Evolutionary conservation across 208 protist genomes (phyloP), one percentile per base, ranked within the genome.

Genomic region (Hexamita inflata): DNA sequence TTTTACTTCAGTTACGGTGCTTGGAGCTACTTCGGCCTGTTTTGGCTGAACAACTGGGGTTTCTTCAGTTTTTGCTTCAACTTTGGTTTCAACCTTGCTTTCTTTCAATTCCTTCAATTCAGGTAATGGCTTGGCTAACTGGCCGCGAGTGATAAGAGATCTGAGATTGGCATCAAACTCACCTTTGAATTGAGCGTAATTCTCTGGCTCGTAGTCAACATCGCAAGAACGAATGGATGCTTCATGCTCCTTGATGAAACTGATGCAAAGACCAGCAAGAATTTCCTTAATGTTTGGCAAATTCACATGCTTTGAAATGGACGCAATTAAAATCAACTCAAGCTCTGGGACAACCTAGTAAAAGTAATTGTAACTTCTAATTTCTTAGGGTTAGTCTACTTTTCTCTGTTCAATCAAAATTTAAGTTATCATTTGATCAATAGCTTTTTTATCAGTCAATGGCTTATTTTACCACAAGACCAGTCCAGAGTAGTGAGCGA

Each of bases 221-320:
- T 15, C 24, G 19, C 15, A 34, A 15, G 34, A 15, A n/a, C 60
- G 26, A 40, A 66, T 66, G 34, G 24, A 38, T 13, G 29, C 60
- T 30, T 66, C 60, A 66, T 66, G 30, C 29, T 38, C 60, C 60
- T 40, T 66, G 60, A 66, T 66, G 60, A 66, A 66, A 38, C 15
- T 15, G 34, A 38, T 13, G 15, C 15, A 38, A 15, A 66, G 15
- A 24, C 24, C 60, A n/a, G 19, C 24, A 13, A 66, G 29, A 38
- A 66, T 66, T 24, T 66, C 60, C 60, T 38, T 30, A 38, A 15
- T 34, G 15, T 30, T 30, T 24, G 60, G 30, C 29, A 40, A 13
- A n/a, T 15, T 38, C 15, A 40, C 13, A 15, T 15, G 13, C 30
- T n/a, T 13, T 30, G 15, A 24, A n/a, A 66, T 66, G 15, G 30